These are phyloP conservation scores for Cytospora chrysosperma DNA, from an alignment of 2,329 filamentous ascomycete species.

Conservation along the genomic window DNA sequence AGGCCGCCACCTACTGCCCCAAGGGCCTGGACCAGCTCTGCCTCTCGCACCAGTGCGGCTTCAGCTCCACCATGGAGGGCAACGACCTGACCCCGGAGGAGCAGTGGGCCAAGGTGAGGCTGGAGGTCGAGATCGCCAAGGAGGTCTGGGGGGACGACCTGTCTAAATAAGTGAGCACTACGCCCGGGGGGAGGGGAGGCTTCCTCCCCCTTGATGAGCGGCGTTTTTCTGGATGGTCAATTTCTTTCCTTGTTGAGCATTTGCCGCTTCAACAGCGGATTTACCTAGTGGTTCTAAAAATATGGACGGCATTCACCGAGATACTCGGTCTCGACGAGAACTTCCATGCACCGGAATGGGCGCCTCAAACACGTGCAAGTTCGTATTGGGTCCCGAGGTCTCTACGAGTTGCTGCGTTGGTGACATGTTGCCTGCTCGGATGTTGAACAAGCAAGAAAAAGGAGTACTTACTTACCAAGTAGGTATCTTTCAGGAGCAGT, in stretches of 20 bases:
- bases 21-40: constrained; percentile 54
- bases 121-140: constrained; percentile 57
- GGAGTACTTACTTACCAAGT: too few relatives aligned
- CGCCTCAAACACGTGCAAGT: too few relatives aligned
- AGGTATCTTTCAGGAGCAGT: too few relatives aligned
- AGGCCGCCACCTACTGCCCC: constrained; percentile 48
- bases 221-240: not conserved
- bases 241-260: not conserved
- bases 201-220: not conserved
- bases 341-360: too few relatives aligned
- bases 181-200: too few relatives aligned
- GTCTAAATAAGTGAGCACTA: constrained; percentile 24
- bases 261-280: constrained; percentile 19
- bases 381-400: too few relatives aligned
- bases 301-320: not conserved
- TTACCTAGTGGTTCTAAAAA: not conserved
- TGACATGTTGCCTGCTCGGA: too few relatives aligned
- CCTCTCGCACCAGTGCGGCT: constrained; percentile 58
- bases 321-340: too few relatives aligned
- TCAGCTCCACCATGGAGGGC: constrained; percentile 56
- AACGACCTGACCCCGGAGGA: constrained; percentile 56
- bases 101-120: constrained; percentile 56
- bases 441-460: too few relatives aligned
- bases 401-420: too few relatives aligned
- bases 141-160: constrained; percentile 54